Evolutionary conservation across 2,329 filamentous ascomycete species (phyloP).

Genomic region (Apiospora koreana): DNA sequence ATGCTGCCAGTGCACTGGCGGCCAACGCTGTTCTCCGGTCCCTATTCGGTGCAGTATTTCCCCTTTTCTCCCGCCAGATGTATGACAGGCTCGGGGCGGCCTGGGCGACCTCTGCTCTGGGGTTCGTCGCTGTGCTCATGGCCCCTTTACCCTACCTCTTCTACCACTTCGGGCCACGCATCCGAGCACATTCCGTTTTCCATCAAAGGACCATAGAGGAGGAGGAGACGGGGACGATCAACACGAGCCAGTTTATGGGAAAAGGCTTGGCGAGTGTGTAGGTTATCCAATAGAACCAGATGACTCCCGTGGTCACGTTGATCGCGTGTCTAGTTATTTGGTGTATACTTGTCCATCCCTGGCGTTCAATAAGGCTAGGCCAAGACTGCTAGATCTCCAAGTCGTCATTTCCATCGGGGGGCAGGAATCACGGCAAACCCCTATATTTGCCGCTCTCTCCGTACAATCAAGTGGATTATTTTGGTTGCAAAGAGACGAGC

Average conservation of each 20-base stretch:
- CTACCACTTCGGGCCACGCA: neutral
- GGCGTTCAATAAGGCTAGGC: neutral
- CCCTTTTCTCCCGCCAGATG: neutral
- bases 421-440: neutral
- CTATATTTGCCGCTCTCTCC: neutral
- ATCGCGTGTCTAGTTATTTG: neutral
- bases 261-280: neutral
- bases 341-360: neutral
- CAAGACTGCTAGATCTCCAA: neutral
- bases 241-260: neutral
- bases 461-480: neutral
- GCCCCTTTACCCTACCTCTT: neutral
- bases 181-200: neutral
- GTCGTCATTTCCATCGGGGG: neutral
- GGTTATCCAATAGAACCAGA: neutral
- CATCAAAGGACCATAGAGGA: neutral
- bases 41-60: neutral
- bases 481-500: neutral
- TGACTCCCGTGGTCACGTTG: neutral
- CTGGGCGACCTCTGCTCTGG: neutral
- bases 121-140: neutral
- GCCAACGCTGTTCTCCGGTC: neutral
- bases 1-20: neutral
- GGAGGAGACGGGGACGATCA: neutral
- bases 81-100: neutral